Percentiles rank a stretch among this genome's conserved stretches.
These are phyloP conservation scores for Fusarium nisikadoi DNA, from an alignment of 2,329 filamentous ascomycete species.

Conservation along the genomic window DNA sequence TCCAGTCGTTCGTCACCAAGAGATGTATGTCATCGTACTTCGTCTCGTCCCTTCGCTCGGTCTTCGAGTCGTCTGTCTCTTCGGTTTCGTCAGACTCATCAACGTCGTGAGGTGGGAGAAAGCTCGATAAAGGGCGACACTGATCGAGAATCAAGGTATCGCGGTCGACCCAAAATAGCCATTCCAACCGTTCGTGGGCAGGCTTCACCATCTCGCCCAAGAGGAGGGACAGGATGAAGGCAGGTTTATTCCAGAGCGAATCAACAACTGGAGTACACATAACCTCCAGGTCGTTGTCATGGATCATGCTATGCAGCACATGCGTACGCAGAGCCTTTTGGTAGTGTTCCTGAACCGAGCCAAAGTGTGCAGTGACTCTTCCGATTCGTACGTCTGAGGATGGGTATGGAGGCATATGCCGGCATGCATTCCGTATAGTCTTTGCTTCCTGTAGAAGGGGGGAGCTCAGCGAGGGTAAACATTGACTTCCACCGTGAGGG, in stretches of 20 bases:
- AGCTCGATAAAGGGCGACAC: background rate
- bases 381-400: background rate
- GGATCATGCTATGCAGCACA: background rate
- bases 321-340: background rate
- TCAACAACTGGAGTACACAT: background rate
- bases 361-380: background rate
- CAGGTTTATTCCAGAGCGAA: background rate
- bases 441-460: background rate
- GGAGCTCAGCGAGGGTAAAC: background rate
- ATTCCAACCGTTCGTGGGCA: background rate
- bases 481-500: background rate
- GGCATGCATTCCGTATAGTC: background rate
- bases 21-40: background rate
- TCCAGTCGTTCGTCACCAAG: background rate
- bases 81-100: background rate
- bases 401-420: background rate
- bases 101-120: background rate
- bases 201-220: background rate
- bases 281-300: background rate
- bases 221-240: background rate
- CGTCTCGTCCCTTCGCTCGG: background rate
- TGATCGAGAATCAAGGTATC: background rate
- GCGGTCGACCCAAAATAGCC: background rate
- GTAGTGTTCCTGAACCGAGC: background rate
- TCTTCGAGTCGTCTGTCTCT: background rate